Percentiles rank a stretch among this genome's conserved stretches.
Evolutionary conservation across 1,139 yeast species (phyloP).

Genomic region (Yamadazyma conglobata): DNA sequence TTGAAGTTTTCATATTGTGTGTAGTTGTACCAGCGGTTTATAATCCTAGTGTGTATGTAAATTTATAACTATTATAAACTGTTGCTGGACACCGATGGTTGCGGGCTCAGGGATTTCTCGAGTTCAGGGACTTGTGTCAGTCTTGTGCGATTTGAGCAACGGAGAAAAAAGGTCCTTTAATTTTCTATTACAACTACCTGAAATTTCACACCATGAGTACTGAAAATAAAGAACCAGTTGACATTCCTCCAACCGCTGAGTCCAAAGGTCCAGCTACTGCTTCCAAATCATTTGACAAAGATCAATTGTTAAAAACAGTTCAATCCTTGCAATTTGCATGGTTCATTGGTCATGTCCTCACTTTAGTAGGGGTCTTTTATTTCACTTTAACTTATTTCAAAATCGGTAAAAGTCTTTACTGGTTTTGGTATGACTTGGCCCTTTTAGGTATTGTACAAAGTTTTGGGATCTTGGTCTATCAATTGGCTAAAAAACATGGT

Average conservation of each 20-base stretch:
- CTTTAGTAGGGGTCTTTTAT: slow-evolving; percentile 52
- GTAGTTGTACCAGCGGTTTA: too few species aligned
- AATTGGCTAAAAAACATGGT: slow-evolving; percentile 39
- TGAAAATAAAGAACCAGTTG: background rate
- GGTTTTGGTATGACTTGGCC: slow-evolving; percentile 54
- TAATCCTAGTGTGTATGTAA: too few species aligned
- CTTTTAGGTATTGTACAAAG: slow-evolving; percentile 67
- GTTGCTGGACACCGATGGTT: too few species aligned
- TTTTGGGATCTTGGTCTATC: slow-evolving; percentile 74
- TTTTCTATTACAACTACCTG: too few species aligned
- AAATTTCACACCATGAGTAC: too few species aligned
- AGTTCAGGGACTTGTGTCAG: too few species aligned
- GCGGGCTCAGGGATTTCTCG: too few species aligned
- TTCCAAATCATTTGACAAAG: slow-evolving; percentile 10
- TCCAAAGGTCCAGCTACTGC: too few species aligned
- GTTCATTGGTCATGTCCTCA: slow-evolving; percentile 69
- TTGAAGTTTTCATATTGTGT: too few species aligned
- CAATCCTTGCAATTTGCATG: slow-evolving; percentile 55
- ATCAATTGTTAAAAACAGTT: slow-evolving; percentile 16
- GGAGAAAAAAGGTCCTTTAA: too few species aligned
- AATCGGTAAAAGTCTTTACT: slow-evolving; percentile 25
- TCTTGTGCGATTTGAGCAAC: too few species aligned
- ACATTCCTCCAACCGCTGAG: slow-evolving; percentile 3
- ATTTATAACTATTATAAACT: too few species aligned
- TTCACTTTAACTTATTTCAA: slow-evolving; percentile 48